Percentiles rank a stretch among this genome's conserved stretches.
Evolutionary conservation across 2,329 filamentous ascomycete genomes (phyloP).

Genomic region (Byssochlamys sp.): DNA sequence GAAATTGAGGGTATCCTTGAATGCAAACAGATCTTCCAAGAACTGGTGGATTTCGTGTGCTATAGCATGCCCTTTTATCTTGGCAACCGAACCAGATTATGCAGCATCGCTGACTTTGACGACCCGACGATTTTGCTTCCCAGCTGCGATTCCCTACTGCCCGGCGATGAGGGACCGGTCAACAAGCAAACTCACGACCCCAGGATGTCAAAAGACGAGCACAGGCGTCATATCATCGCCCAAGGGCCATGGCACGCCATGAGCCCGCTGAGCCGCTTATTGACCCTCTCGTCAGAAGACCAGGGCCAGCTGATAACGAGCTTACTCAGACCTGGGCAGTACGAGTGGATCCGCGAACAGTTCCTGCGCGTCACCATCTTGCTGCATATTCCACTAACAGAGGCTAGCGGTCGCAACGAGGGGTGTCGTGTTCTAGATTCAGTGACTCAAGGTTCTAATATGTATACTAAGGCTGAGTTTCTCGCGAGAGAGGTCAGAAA

Average conservation of each 20-base stretch:
- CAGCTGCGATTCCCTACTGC: not conserved
- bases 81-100: conserved; percentile 11
- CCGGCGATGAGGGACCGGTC: too few species aligned
- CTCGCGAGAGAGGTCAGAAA: not conserved
- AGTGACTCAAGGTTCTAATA: not conserved
- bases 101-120: conserved; percentile 7
- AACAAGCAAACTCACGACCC: not conserved
- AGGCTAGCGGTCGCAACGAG: not conserved
- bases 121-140: not conserved
- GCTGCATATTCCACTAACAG: not conserved
- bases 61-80: conserved; percentile 16
- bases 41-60: conserved; percentile 13
- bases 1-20: not conserved
- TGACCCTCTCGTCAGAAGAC: not conserved
- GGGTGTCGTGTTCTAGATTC: not conserved
- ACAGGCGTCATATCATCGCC: not conserved
- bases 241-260: not conserved
- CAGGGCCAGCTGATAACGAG: not conserved
- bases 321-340: not conserved
- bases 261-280: not conserved
- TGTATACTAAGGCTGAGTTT: not conserved
- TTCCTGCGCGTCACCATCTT: not conserved
- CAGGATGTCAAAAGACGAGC: not conserved
- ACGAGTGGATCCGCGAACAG: not conserved
- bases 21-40: conserved; percentile 8